These are phyloP conservation scores for Eremochloa ophiuroides DNA, from an alignment of 176 grass and related monocot species.

Conservation along the genomic window DNA sequence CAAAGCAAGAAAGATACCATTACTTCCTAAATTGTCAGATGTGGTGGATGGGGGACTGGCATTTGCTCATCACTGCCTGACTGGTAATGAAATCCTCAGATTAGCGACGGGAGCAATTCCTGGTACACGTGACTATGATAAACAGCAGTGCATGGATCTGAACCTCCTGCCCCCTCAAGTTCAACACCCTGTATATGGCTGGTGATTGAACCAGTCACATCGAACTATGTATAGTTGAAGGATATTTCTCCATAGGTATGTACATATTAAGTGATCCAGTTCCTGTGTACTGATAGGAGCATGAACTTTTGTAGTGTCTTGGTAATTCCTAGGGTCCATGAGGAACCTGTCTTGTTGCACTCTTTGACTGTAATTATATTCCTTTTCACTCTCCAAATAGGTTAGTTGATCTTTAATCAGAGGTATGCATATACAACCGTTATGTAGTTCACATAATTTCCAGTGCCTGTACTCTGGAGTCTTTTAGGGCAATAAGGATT, in stretches of 20 bases:
- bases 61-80: conserved; percentile 75
- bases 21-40: conserved; percentile 49
- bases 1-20: conserved; percentile 34
- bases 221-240: conserved; percentile 27
- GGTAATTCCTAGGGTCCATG: not conserved
- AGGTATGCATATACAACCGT: not conserved
- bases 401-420: not conserved
- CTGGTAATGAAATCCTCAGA: conserved; percentile 75
- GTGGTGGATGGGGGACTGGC: conserved; percentile 69
- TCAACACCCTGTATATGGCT: conserved; percentile 57
- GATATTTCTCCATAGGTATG: conserved; percentile 26
- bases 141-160: conserved; percentile 72
- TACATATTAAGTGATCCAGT: conserved; percentile 20
- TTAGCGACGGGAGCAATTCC: conserved; percentile 77
- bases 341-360: not conserved
- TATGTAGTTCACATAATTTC: not conserved
- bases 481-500: not conserved
- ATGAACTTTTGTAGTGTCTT: conserved; percentile 1
- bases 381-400: not conserved
- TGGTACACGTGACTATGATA: conserved; percentile 77
- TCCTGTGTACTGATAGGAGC: not conserved
- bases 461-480: not conserved
- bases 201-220: conserved; percentile 25
- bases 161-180: conserved; percentile 63
- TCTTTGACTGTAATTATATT: conserved; percentile 18